phyloP scores from a whole-genome alignment of 2,329 filamentous ascomycete genomes.

The Microdochium trichocladiopsis region DNA sequence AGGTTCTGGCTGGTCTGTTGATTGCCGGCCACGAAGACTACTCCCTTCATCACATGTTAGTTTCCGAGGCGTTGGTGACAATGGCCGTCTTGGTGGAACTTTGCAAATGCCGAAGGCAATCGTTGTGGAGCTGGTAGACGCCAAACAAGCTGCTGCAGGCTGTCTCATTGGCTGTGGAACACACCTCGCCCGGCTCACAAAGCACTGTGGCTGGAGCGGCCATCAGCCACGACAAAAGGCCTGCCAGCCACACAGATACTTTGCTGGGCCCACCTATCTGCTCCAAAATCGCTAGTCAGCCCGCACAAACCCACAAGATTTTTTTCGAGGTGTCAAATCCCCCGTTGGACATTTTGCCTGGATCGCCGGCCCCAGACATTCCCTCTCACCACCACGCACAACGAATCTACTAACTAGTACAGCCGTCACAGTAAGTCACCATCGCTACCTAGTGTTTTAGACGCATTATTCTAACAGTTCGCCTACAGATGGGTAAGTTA shows the following conservation, averaged over 20 bases:
- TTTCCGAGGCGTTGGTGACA: too few relatives aligned
- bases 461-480: slow-evolving; percentile 10
- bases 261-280: not conserved
- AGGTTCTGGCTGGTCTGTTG: too few relatives aligned
- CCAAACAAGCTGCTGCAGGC: too few relatives aligned
- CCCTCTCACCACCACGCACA: slow-evolving; percentile 18
- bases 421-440: slow-evolving; percentile 39
- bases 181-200: too few relatives aligned
- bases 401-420: slow-evolving; percentile 26
- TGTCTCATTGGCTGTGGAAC: too few relatives aligned
- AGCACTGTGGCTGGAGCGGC: too few relatives aligned
- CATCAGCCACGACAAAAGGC: too few relatives aligned
- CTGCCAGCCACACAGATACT: not conserved
- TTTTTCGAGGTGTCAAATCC: slow-evolving; percentile 17
- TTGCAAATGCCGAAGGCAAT: too few relatives aligned
- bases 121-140: too few relatives aligned
- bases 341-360: not conserved
- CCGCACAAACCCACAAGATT: slow-evolving; percentile 15
- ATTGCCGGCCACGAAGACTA: too few relatives aligned
- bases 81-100: too few relatives aligned
- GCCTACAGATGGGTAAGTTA: slow-evolving; percentile 21
- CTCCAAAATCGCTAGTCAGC: not conserved
- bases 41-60: too few relatives aligned
- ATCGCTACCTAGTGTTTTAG: slow-evolving; percentile 4
- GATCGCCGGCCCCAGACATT: not conserved